Conservation (phyloP, 2,329 filamentous ascomycete species). For the Phaeosphaeria sp. region DNA sequence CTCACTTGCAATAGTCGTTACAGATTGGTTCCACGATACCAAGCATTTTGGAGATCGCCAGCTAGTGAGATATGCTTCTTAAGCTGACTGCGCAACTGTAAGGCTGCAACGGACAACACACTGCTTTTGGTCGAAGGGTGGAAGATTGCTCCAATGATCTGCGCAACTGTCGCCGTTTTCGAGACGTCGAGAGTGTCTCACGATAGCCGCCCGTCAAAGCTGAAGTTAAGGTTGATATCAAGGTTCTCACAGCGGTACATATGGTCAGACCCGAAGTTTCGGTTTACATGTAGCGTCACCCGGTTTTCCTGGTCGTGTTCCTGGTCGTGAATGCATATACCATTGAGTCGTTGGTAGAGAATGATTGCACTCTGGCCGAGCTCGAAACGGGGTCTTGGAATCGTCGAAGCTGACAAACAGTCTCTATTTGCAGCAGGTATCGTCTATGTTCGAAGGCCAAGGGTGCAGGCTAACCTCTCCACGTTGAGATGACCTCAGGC, state of each 20-base stretch:
- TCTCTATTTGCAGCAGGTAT: not conserved
- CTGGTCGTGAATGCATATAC: not conserved
- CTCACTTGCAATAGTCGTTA: not conserved
- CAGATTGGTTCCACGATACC: slow-evolving; percentile 17
- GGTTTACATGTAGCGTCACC: not conserved
- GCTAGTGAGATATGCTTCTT: slow-evolving; percentile 27
- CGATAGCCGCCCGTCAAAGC: not conserved
- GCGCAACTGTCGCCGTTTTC: not conserved
- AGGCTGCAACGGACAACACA: slow-evolving; percentile 2
- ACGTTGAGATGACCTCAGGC: not conserved
- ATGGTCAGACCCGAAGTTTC: not conserved
- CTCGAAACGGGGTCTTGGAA: not conserved
- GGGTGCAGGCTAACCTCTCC: not conserved
- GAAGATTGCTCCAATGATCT: not conserved
- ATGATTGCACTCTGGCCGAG: not conserved
- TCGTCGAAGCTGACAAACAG: not conserved
- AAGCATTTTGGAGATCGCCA: slow-evolving; percentile 30
- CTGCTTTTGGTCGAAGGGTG: not conserved
- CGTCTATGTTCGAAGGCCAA: not conserved
- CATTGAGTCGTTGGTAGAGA: not conserved
- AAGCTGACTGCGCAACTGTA: slow-evolving; percentile 14
- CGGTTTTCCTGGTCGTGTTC: not conserved
- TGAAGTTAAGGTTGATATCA: slow-evolving; percentile 26
- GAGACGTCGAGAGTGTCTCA: not conserved
- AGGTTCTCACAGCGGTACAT: slow-evolving; percentile 14